These are phyloP conservation scores for Urostyla sp. DNA, from an alignment of 73 alveolate genomes.

Conservation along the genomic window DNA sequence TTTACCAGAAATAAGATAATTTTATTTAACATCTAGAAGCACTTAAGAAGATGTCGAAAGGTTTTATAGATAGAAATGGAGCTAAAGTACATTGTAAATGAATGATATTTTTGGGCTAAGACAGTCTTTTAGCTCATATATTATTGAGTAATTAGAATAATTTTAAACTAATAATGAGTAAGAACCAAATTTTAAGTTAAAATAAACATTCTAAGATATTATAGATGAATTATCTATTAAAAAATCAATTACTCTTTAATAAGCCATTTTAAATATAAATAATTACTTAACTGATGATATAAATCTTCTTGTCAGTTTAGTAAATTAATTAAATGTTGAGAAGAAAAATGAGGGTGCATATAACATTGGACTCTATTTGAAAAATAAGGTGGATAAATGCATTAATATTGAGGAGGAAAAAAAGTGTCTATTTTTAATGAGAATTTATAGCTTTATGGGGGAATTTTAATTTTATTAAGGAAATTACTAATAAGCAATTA, in stretches of 20 bases:
- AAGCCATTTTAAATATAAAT: background rate
- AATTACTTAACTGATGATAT: background rate
- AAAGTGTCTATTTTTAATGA: background rate
- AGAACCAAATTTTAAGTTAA: background rate
- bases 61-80: background rate
- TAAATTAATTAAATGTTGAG: background rate
- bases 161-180: background rate
- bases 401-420: background rate
- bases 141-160: background rate
- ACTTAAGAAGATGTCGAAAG: no score
- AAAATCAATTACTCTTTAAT: background rate
- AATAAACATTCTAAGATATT: background rate
- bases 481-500: background rate
- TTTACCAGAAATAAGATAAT: background rate
- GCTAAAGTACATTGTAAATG: background rate
- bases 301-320: background rate
- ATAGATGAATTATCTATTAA: background rate
- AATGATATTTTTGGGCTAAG: conserved; percentile 24
- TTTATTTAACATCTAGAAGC: background rate
- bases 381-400: background rate
- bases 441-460: conserved; percentile 14
- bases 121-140: conserved; percentile 10
- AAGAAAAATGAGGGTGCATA: conserved; percentile 36
- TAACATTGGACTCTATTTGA: conserved; percentile 13
- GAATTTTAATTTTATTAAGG: conserved; percentile 24